phyloP scores from a whole-genome alignment of 257 asterid genomes.

The Fraxinus anomala region DNA sequence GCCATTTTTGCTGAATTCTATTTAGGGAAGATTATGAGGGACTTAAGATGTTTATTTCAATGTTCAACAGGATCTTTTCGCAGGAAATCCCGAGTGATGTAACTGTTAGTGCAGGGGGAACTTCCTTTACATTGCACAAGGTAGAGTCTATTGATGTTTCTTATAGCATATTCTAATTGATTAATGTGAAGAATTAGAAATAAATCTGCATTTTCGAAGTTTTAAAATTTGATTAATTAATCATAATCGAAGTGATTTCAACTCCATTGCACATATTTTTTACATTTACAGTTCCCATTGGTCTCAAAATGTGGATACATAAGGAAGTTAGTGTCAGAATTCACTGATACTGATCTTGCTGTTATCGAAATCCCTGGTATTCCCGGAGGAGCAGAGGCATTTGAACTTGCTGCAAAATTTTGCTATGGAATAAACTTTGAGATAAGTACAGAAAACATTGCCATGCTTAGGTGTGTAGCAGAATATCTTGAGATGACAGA shows the following conservation, averaged over 20 bases:
- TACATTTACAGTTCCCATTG: slow-evolving; percentile 66
- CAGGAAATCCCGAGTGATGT: slow-evolving; percentile 86
- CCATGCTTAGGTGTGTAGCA: slow-evolving; percentile 67
- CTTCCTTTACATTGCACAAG: slow-evolving; percentile 82
- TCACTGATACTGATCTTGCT: slow-evolving; percentile 45
- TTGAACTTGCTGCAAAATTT: slow-evolving; percentile 83
- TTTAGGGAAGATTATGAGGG: neutral
- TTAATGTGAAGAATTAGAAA: neutral
- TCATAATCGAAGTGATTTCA: neutral
- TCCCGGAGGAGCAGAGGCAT: slow-evolving; percentile 85
- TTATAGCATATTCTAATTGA: neutral
- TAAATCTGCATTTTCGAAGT: neutral
- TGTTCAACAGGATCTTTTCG: slow-evolving; percentile 69
- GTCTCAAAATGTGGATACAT: slow-evolving; percentile 82
- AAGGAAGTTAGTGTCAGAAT: slow-evolving; percentile 57
- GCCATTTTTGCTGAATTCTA: neutral
- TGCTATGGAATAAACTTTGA: slow-evolving; percentile 87
- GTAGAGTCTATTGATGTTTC: slow-evolving; percentile 31
- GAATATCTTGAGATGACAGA: slow-evolving; percentile 89
- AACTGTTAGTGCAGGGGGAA: slow-evolving; percentile 62
- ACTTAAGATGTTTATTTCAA: slow-evolving; percentile 11
- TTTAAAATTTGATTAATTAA: neutral
- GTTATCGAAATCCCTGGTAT: slow-evolving; percentile 57
- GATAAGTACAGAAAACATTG: slow-evolving; percentile 68
- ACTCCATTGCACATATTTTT: neutral